These are phyloP conservation scores for Podila epicladia DNA, from an alignment of 192 early-diverging fungal species.

Conservation along the genomic window DNA sequence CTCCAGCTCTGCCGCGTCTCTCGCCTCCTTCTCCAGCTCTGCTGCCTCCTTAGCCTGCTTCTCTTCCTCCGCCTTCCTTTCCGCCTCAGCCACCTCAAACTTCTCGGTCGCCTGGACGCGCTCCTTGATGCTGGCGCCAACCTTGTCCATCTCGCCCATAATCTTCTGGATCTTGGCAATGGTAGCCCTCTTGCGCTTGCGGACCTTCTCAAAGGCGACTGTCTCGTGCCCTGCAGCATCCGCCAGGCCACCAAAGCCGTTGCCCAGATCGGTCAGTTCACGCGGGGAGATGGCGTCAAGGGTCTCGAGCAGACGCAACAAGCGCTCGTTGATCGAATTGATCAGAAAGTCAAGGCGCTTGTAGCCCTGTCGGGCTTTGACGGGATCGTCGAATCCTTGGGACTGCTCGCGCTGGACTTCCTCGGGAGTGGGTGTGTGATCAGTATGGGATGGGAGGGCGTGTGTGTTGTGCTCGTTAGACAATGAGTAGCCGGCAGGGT, in stretches of 20 bases:
- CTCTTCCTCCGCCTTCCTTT: constrained; percentile 12
- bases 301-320: constrained; percentile 25
- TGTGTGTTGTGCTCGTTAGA: too few relatives aligned
- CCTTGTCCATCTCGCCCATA: constrained; percentile 38
- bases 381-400: constrained; percentile 22
- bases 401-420: constrained; percentile 34
- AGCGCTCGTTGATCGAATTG: constrained; percentile 22
- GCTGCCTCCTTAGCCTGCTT: background rate
- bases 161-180: constrained; percentile 35
- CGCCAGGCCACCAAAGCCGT: constrained; percentile 29
- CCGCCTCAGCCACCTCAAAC: constrained; percentile 29
- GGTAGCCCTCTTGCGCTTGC: constrained; percentile 24
- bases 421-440: constrained; percentile 29
- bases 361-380: constrained; percentile 34
- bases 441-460: background rate
- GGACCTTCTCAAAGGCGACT: constrained; percentile 40
- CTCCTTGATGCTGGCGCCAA: constrained; percentile 26
- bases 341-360: constrained; percentile 41
- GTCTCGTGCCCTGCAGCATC: constrained; percentile 22
- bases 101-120: constrained; percentile 17
- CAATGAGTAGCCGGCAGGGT: constrained; percentile 6
- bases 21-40: constrained; percentile 3
- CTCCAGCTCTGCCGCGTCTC: constrained; percentile 3
- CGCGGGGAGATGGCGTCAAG: constrained; percentile 43
- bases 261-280: constrained; percentile 41